Conservation (phyloP, 2,329 filamentous ascomycete species). For the Polychaeton citri region DNA sequence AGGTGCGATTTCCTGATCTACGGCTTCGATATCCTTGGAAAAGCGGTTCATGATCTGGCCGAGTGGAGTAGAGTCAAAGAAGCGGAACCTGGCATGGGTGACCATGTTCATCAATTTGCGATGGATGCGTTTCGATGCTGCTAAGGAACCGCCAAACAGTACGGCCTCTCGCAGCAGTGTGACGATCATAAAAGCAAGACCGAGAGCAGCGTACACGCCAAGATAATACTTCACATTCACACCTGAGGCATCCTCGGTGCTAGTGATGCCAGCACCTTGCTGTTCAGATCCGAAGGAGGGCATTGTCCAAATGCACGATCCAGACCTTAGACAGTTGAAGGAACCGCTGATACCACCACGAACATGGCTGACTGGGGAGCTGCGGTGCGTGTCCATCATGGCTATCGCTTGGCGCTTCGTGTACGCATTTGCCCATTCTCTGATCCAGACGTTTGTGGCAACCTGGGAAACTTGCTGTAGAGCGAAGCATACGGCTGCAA, state of each 20-base stretch:
- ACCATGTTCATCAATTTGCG: conserved; percentile 63
- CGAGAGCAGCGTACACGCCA: conserved; percentile 66
- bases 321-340: conserved; percentile 36
- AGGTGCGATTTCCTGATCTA: conserved; percentile 92
- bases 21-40: conserved; percentile 88
- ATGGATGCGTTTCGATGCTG: conserved; percentile 77
- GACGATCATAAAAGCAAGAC: conserved; percentile 61
- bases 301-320: conserved; percentile 36
- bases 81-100: conserved; percentile 84
- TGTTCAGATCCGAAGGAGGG: conserved; percentile 10
- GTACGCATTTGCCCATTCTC: conserved; percentile 90
- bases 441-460: conserved; percentile 87
- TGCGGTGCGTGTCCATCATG: conserved; percentile 20
- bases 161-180: conserved; percentile 75
- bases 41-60: conserved; percentile 98
- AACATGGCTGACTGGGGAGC: conserved; percentile 29
- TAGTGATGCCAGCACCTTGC: not conserved
- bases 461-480: conserved; percentile 76
- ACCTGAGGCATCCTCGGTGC: conserved; percentile 22
- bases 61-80: conserved; percentile 91
- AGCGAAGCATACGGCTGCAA: conserved; percentile 61
- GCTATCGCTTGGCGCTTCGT: conserved; percentile 30
- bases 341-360: conserved; percentile 27
- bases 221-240: conserved; percentile 81
- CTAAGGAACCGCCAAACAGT: conserved; percentile 83